Evolutionary conservation across 1,284 basidiomycete species (phyloP).

Genomic region (Austroboletus niveus): DNA sequence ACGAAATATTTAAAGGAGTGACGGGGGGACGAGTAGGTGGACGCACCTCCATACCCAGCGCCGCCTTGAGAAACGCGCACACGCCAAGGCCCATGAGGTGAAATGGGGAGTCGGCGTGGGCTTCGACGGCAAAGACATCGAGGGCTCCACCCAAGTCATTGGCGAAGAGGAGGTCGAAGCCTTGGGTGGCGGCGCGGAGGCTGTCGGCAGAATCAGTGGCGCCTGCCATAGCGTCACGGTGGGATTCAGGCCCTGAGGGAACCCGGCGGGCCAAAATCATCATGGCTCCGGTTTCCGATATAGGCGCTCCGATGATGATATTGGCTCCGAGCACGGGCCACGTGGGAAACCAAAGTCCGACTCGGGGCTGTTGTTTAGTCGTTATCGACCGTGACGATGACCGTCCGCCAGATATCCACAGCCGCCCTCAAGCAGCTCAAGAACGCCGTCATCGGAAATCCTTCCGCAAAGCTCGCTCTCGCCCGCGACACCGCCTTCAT

Average conservation of each 20-base stretch:
- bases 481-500: conserved; percentile 55
- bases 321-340: background rate
- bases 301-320: conserved; percentile 1
- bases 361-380: background rate
- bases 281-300: conserved; percentile 16
- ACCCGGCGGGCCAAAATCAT: background rate
- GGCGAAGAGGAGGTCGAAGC: conserved; percentile 66
- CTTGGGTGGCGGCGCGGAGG: conserved; percentile 52
- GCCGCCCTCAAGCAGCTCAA: conserved; percentile 59
- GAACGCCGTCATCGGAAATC: conserved; percentile 74
- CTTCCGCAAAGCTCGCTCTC: conserved; percentile 59
- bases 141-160: conserved; percentile 60
- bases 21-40: background rate
- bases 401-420: conserved; percentile 38
- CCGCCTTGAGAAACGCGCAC: conserved; percentile 72
- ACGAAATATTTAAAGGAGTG: background rate
- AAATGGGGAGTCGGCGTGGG: conserved; percentile 51
- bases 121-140: conserved; percentile 44
- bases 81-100: conserved; percentile 72
- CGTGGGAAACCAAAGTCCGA: background rate
- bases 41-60: conserved; percentile 75
- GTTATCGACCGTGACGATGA: conserved; percentile 25
- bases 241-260: background rate
- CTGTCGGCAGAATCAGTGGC: conserved; percentile 33
- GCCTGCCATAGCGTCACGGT: background rate